Evolutionary conservation across 345 rosid genomes (phyloP).

Genomic region (Lumnitzera littorea): DNA sequence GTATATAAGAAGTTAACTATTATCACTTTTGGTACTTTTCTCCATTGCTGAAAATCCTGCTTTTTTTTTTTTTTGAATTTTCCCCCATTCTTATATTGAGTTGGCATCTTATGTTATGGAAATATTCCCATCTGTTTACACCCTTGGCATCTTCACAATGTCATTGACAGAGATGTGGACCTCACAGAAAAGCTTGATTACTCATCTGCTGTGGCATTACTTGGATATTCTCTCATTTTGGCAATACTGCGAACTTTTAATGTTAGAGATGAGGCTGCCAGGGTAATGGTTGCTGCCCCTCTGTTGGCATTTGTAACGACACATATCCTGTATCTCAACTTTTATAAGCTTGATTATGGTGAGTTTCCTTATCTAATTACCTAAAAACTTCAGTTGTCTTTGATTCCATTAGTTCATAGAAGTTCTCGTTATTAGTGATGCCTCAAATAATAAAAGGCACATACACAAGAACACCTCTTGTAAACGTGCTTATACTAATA

Average conservation of each 20-base stretch:
- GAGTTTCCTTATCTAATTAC: conserved; percentile 11
- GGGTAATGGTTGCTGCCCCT: conserved; percentile 85
- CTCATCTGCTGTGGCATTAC: conserved; percentile 69
- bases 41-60: no score
- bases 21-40: no score
- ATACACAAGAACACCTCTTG: no score
- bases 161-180: conserved; percentile 60
- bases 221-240: conserved; percentile 60
- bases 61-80: no score
- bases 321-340: conserved; percentile 77
- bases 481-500: no score
- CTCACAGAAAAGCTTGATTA: conserved; percentile 73
- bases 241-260: conserved; percentile 62
- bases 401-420: neutral
- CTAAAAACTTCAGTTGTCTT: neutral
- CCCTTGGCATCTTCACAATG: neutral
- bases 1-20: no score
- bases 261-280: conserved; percentile 66
- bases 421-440: neutral
- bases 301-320: conserved; percentile 69
- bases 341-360: conserved; percentile 74
- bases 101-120: no score
- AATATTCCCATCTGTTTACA: neutral
- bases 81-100: no score
- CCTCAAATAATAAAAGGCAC: no score